Evolutionary conservation across 495 filamentous ascomycete species (phyloP).

Genomic region (Lichina pygmaea): DNA sequence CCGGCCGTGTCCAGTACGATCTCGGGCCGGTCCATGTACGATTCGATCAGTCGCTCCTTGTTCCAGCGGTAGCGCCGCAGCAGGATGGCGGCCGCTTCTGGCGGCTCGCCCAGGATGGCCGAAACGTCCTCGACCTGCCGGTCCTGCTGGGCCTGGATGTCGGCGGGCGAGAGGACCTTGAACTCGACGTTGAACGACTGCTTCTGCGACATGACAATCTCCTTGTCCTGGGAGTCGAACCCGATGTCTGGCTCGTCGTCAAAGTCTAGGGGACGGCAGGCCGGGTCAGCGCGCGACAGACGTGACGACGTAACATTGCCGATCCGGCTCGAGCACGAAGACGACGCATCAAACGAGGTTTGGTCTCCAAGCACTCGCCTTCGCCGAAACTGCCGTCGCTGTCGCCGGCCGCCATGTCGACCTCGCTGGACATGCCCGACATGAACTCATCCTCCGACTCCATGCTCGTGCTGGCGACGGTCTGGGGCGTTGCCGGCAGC

Average conservation of each 20-base stretch:
- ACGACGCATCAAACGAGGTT: not conserved
- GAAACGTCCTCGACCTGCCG: slow-evolving; percentile 69
- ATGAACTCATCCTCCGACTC: slow-evolving; percentile 94
- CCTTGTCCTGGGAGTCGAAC: slow-evolving; percentile 46
- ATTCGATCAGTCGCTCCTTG: slow-evolving; percentile 77
- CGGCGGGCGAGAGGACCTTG: slow-evolving; percentile 47
- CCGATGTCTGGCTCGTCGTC: slow-evolving; percentile 50
- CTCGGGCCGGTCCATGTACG: slow-evolving; percentile 68
- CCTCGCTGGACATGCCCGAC: slow-evolving; percentile 54
- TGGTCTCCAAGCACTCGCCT: slow-evolving; percentile 23
- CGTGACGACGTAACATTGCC: not conserved
- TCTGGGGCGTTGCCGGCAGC: slow-evolving; percentile 28
- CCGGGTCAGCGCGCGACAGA: slow-evolving; percentile 1
- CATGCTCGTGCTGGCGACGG: slow-evolving; percentile 38
- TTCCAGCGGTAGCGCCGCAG: slow-evolving; percentile 81
- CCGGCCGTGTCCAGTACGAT: slow-evolving; percentile 67
- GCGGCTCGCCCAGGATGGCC: slow-evolving; percentile 58
- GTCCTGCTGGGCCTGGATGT: slow-evolving; percentile 64
- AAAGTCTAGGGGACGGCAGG: slow-evolving; percentile 29
- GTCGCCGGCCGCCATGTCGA: slow-evolving; percentile 49
- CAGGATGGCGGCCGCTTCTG: slow-evolving; percentile 71
- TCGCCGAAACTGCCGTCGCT: slow-evolving; percentile 46
- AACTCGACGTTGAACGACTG: slow-evolving; percentile 66
- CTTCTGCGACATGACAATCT: slow-evolving; percentile 35
- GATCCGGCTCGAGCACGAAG: too few relatives aligned